Base-by-base conservation (phyloP, 441 rosid species). In the Pelargonium myrrhifolium region DNA sequence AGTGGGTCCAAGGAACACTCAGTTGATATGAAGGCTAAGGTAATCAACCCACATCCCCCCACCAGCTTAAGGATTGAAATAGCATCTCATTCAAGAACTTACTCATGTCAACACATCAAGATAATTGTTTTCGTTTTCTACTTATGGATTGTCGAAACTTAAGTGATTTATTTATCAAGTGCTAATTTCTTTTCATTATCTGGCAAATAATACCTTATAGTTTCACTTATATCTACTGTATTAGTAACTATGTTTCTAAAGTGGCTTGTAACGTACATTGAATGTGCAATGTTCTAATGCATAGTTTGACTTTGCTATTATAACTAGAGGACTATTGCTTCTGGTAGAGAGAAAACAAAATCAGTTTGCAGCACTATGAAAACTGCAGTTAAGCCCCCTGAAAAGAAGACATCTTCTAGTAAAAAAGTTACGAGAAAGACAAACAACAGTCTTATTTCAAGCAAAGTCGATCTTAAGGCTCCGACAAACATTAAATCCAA, bases 1-100 rank as follows among this genome's bases (percentile, higher is more conserved):
- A 61, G 68, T 8, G 28, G 65, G 64, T 31, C 49, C 28, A 61
- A 58, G 63, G 66, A 68, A 15, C 26, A 37, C 12, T 47, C n/a
- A 15, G 56, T 51, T 64, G 15, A 0, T 35, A 11, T 22, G 11
- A 61, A 71, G 72, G 62, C 58, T 11, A 67, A 75, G 78, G 78
- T 67, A 71, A 75, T 56, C 40, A n/a, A 24, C 42, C 12, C 31
- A n/a, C 22, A 7, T 42, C 3, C 24, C 26, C 47, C 24, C 1
- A 51, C 10, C 11, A 53, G 31, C 43, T 1, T 14, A 5, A n/a
- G 45, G 37, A 35, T 11, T 12, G 62, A 37, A 63, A 66, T 51
- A 35, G 20, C 15, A 20, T 10, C 10, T 67, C 49, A 1, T 12
- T 6, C 40, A 12, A 2, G 22, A 37, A 37, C 24, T 67, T 15